Conservation (phyloP, 2,329 filamentous ascomycete genomes). For the Fusarium hostae region DNA sequence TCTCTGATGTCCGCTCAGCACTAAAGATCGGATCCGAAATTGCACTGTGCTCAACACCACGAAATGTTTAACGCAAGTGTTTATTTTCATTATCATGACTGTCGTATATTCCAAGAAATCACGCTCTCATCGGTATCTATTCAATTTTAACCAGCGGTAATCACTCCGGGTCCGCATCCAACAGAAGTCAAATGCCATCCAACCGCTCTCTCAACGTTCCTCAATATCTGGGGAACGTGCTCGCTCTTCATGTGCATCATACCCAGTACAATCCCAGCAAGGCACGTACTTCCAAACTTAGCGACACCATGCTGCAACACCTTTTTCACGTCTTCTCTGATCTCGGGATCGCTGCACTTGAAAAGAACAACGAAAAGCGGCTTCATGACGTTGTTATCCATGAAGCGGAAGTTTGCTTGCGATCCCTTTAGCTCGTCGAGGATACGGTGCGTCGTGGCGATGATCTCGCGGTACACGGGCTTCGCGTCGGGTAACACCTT, state of each 20-base stretch:
- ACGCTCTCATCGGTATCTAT: background rate
- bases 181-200: constrained; percentile 34
- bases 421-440: constrained; percentile 4
- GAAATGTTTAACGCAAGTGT: background rate
- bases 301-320: constrained; percentile 16
- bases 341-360: constrained; percentile 28
- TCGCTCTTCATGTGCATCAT: constrained; percentile 30
- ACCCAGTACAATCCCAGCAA: constrained; percentile 26
- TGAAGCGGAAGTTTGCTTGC: background rate
- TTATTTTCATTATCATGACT: background rate
- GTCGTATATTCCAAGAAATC: background rate
- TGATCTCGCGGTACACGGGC: constrained; percentile 35
- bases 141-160: background rate
- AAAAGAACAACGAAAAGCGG: constrained; percentile 34
- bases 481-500: constrained; percentile 31
- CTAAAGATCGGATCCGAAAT: background rate
- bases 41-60: background rate
- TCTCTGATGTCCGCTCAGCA: background rate
- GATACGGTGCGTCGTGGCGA: constrained; percentile 16
- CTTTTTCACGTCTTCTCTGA: constrained; percentile 19
- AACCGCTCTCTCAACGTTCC: constrained; percentile 35
- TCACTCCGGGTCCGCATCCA: constrained; percentile 20
- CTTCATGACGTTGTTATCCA: constrained; percentile 38
- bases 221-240: constrained; percentile 26
- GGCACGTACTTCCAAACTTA: constrained; percentile 3